A percentile compares a stretch with the other conserved stretches of the same genome.
phyloP scores from a whole-genome alignment of 768 basidiomycete genomes.

The Psilocybe cubensis region DNA sequence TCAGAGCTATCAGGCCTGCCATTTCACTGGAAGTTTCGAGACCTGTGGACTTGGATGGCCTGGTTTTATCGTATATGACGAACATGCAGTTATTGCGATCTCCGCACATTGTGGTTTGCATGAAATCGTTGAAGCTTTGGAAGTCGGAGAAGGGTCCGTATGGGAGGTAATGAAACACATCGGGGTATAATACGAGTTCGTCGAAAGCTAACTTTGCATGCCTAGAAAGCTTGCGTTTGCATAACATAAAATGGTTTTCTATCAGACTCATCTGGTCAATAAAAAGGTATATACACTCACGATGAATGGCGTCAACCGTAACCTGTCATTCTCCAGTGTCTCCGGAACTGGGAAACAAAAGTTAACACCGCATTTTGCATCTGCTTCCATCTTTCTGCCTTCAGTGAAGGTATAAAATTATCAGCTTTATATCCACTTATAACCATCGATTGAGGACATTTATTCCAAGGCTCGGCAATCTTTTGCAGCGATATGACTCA shows the following conservation, averaged over 20 bases:
- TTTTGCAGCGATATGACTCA: too few relatives aligned
- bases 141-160: constrained; percentile 49
- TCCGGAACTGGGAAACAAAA: constrained; percentile 54
- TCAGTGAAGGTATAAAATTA: not conserved
- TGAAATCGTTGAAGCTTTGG: constrained; percentile 35
- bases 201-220: constrained; percentile 46
- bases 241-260: not conserved
- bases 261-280: not conserved
- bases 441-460: not conserved
- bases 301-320: constrained; percentile 55
- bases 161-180: constrained; percentile 51
- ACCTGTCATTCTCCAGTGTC: constrained; percentile 45
- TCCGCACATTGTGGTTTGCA: constrained; percentile 37
- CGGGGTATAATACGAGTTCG: constrained; percentile 34
- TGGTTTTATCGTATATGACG: constrained; percentile 56
- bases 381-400: not conserved
- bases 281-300: constrained; percentile 34
- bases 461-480: too few relatives aligned
- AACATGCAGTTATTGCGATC: constrained; percentile 45
- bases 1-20: constrained; percentile 57
- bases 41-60: not conserved
- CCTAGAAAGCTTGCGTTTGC: constrained; percentile 38
- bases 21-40: constrained; percentile 28
- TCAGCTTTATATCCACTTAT: too few relatives aligned
- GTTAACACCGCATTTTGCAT: constrained; percentile 40